Percentiles rank a stretch among this genome's conserved stretches.
Conservation (phyloP, 2,329 filamentous ascomycete genomes). For the Cephalotrichum gorgonifer region DNA sequence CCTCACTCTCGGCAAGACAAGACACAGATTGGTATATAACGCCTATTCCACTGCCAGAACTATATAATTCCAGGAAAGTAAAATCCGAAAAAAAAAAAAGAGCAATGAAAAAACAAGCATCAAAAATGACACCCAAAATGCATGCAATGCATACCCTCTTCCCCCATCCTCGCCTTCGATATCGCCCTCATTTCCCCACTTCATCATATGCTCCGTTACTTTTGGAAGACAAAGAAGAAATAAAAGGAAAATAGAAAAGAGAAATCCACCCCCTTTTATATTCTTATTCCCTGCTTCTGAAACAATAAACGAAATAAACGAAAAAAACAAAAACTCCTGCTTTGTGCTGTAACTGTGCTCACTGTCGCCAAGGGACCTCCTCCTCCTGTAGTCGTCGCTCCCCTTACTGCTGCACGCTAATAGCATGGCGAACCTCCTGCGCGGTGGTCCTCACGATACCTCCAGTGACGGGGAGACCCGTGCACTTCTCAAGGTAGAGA, state of each 20-base stretch:
- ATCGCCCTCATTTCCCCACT: neutral
- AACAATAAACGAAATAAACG: neutral
- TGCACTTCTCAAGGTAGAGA: constrained; percentile 71
- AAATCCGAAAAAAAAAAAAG: neutral
- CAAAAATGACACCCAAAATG: neutral
- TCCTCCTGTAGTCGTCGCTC: neutral
- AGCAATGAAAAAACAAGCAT: neutral
- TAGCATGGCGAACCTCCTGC: constrained; percentile 49
- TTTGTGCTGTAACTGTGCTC: neutral
- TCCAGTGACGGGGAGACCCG: constrained; percentile 77
- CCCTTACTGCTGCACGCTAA: neutral
- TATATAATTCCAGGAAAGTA: neutral
- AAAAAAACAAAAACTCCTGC: neutral
- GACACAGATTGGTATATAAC: neutral
- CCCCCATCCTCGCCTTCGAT: neutral
- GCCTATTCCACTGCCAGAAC: neutral
- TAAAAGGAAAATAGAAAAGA: no score
- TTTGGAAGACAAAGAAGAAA: neutral
- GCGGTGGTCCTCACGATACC: constrained; percentile 84
- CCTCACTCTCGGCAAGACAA: neutral
- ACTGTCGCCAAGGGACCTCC: no score
- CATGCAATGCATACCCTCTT: neutral
- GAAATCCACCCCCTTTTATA: neutral
- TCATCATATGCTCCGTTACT: constrained; percentile 1
- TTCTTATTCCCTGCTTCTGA: neutral